A percentile compares a stretch with the other conserved stretches of the same genome.
These are phyloP conservation scores for Ceriops zippeliana DNA, from an alignment of 345 rosid genomes.

Conservation along the genomic window DNA sequence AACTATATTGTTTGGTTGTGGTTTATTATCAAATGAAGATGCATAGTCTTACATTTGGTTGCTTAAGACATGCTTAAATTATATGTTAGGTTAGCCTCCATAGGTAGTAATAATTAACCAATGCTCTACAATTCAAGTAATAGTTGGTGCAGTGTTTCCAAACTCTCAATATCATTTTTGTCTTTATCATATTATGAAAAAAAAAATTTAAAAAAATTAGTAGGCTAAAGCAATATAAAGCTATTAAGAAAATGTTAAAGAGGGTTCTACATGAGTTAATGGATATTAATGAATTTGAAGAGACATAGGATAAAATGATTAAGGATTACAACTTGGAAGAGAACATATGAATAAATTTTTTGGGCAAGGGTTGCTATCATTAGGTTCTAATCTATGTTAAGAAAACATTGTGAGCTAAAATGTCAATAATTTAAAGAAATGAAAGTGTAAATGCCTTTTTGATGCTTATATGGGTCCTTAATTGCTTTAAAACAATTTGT, in stretches of 20 bases:
- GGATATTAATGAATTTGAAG: no score
- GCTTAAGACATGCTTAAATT: background rate
- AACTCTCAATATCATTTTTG: no score
- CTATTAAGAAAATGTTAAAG: no score
- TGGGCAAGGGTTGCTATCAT: background rate
- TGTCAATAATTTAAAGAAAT: background rate
- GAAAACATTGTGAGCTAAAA: background rate
- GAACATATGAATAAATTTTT: background rate
- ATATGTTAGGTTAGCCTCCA: background rate
- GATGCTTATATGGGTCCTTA: background rate
- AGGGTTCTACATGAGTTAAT: no score
- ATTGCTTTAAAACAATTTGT: background rate
- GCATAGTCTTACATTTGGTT: background rate
- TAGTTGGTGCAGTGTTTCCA: background rate
- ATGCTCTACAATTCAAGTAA: background rate
- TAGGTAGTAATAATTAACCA: background rate
- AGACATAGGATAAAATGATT: no score
- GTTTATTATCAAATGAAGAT: background rate
- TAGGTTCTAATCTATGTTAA: background rate
- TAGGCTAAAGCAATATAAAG: no score
- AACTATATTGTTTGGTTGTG: background rate
- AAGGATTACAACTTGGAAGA: background rate
- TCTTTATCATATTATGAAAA: no score
- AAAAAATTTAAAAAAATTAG: no score
- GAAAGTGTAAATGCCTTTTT: background rate